Conservation (phyloP, 129 eudicot species). For the Flaveria linearis region DNA sequence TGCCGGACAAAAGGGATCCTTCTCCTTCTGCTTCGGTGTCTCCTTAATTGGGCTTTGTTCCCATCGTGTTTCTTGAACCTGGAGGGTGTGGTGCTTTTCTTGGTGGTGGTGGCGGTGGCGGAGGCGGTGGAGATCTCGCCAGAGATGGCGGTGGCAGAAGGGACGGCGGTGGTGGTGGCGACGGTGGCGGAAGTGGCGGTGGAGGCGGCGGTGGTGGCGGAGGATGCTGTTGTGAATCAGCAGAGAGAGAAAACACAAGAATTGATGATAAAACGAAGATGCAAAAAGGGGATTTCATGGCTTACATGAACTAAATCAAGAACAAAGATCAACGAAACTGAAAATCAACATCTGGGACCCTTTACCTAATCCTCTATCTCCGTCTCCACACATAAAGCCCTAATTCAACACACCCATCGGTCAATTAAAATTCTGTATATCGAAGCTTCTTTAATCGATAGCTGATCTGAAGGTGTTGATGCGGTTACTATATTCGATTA, state of each 20-base stretch:
- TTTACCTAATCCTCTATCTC: constrained; percentile 5
- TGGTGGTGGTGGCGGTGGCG: too few relatives aligned
- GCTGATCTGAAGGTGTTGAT: constrained; percentile 36
- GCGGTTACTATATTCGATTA: constrained; percentile 9
- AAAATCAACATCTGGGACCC: neutral
- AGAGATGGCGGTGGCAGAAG: too few relatives aligned
- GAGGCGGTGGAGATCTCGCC: too few relatives aligned
- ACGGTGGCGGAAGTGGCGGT: too few relatives aligned
- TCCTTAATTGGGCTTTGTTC: too few relatives aligned
- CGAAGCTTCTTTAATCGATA: constrained; percentile 15
- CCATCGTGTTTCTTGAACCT: too few relatives aligned
- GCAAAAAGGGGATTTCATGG: constrained; percentile 23
- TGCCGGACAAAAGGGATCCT: too few relatives aligned
- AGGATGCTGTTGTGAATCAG: constrained; percentile 18
- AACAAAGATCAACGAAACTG: neutral
- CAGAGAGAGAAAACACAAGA: constrained; percentile 4
- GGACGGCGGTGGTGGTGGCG: too few relatives aligned
- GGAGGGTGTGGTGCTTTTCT: too few relatives aligned
- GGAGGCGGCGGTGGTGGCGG: too few relatives aligned
- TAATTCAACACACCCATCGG: constrained; percentile 30
- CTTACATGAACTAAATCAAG: neutral
- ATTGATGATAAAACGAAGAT: constrained; percentile 5
- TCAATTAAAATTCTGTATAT: neutral
- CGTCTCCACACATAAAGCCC: constrained; percentile 32
- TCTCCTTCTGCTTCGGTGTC: too few relatives aligned